These are phyloP conservation scores for Aspergillus pseudotamarii DNA, from an alignment of 2,329 filamentous ascomycete species.

Conservation along the genomic window DNA sequence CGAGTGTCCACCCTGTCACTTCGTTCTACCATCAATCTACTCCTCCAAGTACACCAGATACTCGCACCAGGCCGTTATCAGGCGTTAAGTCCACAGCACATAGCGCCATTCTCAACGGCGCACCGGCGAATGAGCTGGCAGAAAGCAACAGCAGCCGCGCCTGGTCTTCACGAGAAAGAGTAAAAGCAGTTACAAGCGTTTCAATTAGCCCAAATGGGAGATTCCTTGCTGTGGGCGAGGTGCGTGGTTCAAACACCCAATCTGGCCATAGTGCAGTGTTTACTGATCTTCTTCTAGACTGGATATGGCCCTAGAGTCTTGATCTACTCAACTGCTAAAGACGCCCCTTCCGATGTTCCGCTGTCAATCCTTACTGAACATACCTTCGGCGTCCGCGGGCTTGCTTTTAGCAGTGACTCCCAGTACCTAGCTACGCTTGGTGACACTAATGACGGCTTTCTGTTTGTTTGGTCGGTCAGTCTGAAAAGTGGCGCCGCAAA, in stretches of 20 bases:
- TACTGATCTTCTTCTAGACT: slow-evolving; percentile 57
- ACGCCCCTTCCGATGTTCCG: slow-evolving; percentile 77
- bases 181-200: slow-evolving; percentile 91
- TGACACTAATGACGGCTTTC: slow-evolving; percentile 85
- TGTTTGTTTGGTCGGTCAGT: slow-evolving; percentile 89
- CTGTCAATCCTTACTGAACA: slow-evolving; percentile 87
- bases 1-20: slow-evolving; percentile 65
- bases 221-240: slow-evolving; percentile 88
- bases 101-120: slow-evolving; percentile 45
- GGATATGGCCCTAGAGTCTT: slow-evolving; percentile 90
- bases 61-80: slow-evolving; percentile 61
- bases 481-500: slow-evolving; percentile 77
- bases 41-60: slow-evolving; percentile 58
- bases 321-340: slow-evolving; percentile 78
- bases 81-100: slow-evolving; percentile 53
- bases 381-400: slow-evolving; percentile 80
- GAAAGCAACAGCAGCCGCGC: slow-evolving; percentile 69
- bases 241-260: slow-evolving; percentile 35
- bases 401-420: slow-evolving; percentile 87
- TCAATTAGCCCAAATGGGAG: slow-evolving; percentile 84
- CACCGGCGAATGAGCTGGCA: slow-evolving; percentile 53
- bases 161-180: slow-evolving; percentile 86
- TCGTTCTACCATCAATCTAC: slow-evolving; percentile 59
- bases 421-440: slow-evolving; percentile 87
- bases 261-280: neutral